Percentiles rank a stretch among this genome's conserved stretches.
phyloP scores from a whole-genome alignment of 1,284 basidiomycete genomes.

The Quambalaria eucalypti region DNA sequence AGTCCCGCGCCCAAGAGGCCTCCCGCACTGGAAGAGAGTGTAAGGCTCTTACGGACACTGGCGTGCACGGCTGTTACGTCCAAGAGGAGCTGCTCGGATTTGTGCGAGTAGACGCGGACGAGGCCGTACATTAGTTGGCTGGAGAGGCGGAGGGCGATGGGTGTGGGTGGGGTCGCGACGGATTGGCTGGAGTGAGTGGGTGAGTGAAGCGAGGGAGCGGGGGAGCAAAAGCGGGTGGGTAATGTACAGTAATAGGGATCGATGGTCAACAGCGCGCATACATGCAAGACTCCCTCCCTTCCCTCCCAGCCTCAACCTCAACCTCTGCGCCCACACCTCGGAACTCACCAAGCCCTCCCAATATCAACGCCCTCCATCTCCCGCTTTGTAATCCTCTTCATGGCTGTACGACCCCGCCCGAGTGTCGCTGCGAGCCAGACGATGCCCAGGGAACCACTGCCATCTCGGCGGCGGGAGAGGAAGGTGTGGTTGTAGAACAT shows the following conservation, averaged over 20 bases:
- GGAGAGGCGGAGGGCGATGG: constrained; percentile 30
- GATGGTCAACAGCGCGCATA: background rate
- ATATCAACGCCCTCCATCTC: constrained; percentile 25
- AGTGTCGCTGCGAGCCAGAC: constrained; percentile 37
- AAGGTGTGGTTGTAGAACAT: constrained; percentile 38
- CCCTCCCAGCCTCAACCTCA: no score
- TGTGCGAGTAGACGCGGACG: constrained; percentile 22
- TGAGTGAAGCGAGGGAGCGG: background rate
- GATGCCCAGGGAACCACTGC: constrained; percentile 31
- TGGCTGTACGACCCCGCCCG: constrained; percentile 11
- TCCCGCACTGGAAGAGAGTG: background rate
- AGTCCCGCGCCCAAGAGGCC: no score
- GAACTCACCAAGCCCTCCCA: constrained; percentile 12
- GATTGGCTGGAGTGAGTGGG: constrained; percentile 1
- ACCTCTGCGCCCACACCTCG: background rate
- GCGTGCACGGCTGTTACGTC: constrained; percentile 12
- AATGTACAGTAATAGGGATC: background rate
- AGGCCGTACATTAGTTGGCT: constrained; percentile 31
- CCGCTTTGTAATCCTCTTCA: constrained; percentile 18
- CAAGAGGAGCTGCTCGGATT: constrained; percentile 11
- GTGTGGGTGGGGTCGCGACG: constrained; percentile 17
- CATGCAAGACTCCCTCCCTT: background rate
- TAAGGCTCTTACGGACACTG: constrained; percentile 11
- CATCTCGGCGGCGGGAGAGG: constrained; percentile 18
- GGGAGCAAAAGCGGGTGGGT: background rate